Conservation (phyloP, 1,284 basidiomycete species). For the Malassezia restricta region DNA sequence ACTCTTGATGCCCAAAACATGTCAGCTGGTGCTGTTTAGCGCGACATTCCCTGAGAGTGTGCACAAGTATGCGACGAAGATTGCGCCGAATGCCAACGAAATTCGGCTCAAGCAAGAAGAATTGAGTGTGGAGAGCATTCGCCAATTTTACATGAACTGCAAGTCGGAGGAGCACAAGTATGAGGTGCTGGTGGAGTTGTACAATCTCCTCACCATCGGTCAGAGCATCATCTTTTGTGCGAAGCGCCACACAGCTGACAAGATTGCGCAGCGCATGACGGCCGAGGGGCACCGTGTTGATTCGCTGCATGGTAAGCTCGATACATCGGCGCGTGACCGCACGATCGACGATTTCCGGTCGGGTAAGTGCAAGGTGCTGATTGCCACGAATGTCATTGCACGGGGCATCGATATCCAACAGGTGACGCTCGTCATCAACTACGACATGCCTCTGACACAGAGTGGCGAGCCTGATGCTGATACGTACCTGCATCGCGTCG, state of each 20-base stretch:
- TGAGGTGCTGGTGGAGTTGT: conserved; percentile 81
- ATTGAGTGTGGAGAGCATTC: conserved; percentile 82
- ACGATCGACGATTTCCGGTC: conserved; percentile 92
- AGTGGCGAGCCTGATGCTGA: conserved; percentile 68
- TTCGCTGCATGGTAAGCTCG: conserved; percentile 87
- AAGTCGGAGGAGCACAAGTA: conserved; percentile 78
- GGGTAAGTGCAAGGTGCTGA: conserved; percentile 89
- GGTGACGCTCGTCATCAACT: conserved; percentile 72
- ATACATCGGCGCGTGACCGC: conserved; percentile 71
- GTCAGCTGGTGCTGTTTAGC: conserved; percentile 90
- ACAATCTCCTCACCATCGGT: conserved; percentile 80
- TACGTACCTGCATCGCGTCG: conserved; percentile 96
- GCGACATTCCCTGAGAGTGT: conserved; percentile 95
- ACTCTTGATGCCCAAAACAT: conserved; percentile 57
- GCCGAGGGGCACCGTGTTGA: conserved; percentile 90
- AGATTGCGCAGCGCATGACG: conserved; percentile 78
- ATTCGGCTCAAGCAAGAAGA: conserved; percentile 92
- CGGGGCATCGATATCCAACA: conserved; percentile 97
- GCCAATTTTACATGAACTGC: conserved; percentile 91
- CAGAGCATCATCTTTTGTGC: conserved; percentile 91
- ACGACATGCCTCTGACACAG: conserved; percentile 67
- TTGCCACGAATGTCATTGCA: conserved; percentile 97
- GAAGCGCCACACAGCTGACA: conserved; percentile 73
- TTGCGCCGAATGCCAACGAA: conserved; percentile 89
- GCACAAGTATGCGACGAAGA: conserved; percentile 72